These are phyloP conservation scores for Paramecium sexaurelia DNA, from an alignment of 73 alveolate species.

Conservation along the genomic window DNA sequence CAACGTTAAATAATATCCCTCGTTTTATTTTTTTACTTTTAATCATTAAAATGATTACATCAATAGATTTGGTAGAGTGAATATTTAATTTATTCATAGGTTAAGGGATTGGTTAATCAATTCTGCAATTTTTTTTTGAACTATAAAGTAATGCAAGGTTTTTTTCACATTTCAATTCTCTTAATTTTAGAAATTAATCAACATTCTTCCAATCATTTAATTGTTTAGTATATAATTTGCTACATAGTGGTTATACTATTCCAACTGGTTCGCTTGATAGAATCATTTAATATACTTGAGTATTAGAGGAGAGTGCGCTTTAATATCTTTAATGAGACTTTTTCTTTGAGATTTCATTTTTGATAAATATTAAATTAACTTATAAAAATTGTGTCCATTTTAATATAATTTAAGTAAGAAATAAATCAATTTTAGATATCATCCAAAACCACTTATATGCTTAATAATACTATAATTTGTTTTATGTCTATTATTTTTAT, in stretches of 20 bases:
- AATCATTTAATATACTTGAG: neutral
- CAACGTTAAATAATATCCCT: neutral
- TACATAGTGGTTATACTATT: neutral
- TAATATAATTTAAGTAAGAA: neutral
- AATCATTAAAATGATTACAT: neutral
- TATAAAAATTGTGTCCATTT: neutral
- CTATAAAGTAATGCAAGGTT: neutral
- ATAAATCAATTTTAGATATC: neutral
- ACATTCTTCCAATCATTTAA: slow-evolving; percentile 15
- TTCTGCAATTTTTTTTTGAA: neutral
- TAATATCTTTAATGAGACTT: neutral
- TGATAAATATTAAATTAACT: neutral
- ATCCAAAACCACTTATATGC: neutral
- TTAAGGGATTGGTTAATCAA: slow-evolving; percentile 5
- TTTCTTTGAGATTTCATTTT: neutral
- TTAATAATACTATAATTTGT: neutral
- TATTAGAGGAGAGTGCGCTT: neutral
- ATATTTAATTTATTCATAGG: neutral
- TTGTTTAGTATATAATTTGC: neutral
- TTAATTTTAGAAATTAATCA: neutral
- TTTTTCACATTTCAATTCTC: neutral
- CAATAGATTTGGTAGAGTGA: neutral
- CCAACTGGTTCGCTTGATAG: slow-evolving; percentile 31
- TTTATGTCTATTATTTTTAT: neutral
- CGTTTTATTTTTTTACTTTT: neutral